Evolutionary conservation across 257 asterid genomes (phyloP).

Genomic region (Gentiana straminea): DNA sequence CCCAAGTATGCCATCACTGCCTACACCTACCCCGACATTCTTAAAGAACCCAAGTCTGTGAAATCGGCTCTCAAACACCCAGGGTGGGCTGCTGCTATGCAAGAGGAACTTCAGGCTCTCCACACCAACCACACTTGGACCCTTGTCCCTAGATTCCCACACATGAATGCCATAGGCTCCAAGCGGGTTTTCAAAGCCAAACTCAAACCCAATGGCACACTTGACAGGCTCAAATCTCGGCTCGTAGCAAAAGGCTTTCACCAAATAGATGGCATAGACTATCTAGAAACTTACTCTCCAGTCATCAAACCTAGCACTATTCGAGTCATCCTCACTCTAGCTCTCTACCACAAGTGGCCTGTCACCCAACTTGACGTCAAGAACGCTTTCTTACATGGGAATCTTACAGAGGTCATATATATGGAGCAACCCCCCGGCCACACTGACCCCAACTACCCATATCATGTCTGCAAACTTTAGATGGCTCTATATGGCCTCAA

Average conservation of each 20-base stretch:
- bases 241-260: not conserved
- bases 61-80: no score
- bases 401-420: not conserved
- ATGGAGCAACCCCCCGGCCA: not conserved
- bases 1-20: no score
- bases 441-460: not conserved
- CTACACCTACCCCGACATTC: no score
- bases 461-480: no score
- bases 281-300: not conserved
- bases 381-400: not conserved
- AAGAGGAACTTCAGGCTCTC: no score
- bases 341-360: not conserved
- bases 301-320: not conserved
- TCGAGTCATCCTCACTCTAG: not conserved
- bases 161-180: not conserved
- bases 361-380: not conserved
- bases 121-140: not conserved
- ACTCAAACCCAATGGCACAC: not conserved
- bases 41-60: no score
- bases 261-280: slow-evolving; percentile 1
- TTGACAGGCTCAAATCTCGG: not conserved
- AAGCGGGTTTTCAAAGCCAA: not conserved
- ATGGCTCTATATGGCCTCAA: no score
- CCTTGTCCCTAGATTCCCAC: not conserved
- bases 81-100: no score